Evolutionary conservation across 257 asterid genomes (phyloP).

Genomic region (Solanum appendiculatum): DNA sequence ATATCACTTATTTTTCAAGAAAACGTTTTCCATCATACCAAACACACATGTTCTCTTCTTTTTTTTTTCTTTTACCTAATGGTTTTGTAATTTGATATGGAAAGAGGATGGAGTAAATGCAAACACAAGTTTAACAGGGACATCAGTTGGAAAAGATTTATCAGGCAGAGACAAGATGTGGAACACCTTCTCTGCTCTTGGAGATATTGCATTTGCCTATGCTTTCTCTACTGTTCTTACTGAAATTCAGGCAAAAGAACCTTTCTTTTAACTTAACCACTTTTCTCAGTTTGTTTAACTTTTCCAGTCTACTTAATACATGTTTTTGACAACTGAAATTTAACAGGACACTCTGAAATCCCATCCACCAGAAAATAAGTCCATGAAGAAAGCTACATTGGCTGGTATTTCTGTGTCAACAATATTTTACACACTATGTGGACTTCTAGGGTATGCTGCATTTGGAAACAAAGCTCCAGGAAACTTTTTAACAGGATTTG

Average conservation of each 20-base stretch:
- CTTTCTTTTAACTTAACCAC: neutral
- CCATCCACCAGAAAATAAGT: conserved; percentile 34
- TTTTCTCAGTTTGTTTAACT: neutral
- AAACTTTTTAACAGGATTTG: conserved; percentile 64
- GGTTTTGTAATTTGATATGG: neutral
- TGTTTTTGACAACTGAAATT: neutral
- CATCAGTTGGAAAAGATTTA: conserved; percentile 18
- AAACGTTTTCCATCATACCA: neutral
- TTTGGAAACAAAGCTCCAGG: conserved; percentile 74
- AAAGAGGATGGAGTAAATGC: conserved; percentile 6
- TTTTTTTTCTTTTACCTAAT: neutral
- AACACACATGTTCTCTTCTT: neutral
- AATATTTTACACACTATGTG: conserved; percentile 44
- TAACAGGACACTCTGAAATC: conserved; percentile 50
- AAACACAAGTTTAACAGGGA: conserved; percentile 42
- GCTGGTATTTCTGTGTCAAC: conserved; percentile 35
- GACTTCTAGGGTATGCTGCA: conserved; percentile 59
- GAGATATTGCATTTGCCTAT: conserved; percentile 67
- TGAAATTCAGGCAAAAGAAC: conserved; percentile 43
- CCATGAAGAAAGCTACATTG: conserved; percentile 44
- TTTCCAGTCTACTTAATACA: neutral
- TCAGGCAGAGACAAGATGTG: conserved; percentile 51
- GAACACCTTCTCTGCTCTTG: conserved; percentile 52
- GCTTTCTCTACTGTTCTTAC: conserved; percentile 49
- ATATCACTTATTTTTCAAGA: neutral